Base-by-base conservation (phyloP, 768 basidiomycete genomes). In the Psilocybe subaeruginosa region DNA sequence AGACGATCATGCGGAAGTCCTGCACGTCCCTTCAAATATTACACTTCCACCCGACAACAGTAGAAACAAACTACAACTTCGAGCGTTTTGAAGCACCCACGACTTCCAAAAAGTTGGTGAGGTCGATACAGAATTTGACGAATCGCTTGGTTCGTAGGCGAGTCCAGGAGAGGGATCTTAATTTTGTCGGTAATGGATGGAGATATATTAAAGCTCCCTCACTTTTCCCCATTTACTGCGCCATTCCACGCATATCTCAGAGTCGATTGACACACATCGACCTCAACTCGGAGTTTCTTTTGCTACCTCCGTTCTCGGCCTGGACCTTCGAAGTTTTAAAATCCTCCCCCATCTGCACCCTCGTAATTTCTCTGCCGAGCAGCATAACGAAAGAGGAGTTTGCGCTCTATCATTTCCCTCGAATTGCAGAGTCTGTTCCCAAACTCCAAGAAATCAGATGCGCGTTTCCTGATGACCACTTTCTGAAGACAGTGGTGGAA, bases 261-360 rank as follows among this genome's bases (percentile, higher is more conserved):
- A 54, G 31, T 29, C 55, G 52, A 12, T 23, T 65, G 17, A 61
- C 39, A 7, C 46, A 46, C 27, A 17, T 65, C 4, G 61, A 65
- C 7, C 12, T 65, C n/a, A 31, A 56, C 29, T 52, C 49, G 16
- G 57, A 62, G 33, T 65, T 65, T 30, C 60, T 65, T 19, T 54
- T 65, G 12, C 29, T 60, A 9, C 60, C 64, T 23, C 64, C 64
- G 23, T 62, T 59, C 46, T 50, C 61, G 29, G 48, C 53, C 12
- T 65, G 64, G 64, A 62, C 60, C 23, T 62, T 62, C 35, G n/a
- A 48, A n/a, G n/a, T 62, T 8, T n/a, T 62, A 47, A 59, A 59
- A 17, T 30, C 47, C 41, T 59, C 64, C 9, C 52, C 39, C 8
- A 62, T 65, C 30, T 55, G 52, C 8, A 56, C 60, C 19, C 55